phyloP scores from a whole-genome alignment of 768 basidiomycete species.

The Boletus tylopilopsis region DNA sequence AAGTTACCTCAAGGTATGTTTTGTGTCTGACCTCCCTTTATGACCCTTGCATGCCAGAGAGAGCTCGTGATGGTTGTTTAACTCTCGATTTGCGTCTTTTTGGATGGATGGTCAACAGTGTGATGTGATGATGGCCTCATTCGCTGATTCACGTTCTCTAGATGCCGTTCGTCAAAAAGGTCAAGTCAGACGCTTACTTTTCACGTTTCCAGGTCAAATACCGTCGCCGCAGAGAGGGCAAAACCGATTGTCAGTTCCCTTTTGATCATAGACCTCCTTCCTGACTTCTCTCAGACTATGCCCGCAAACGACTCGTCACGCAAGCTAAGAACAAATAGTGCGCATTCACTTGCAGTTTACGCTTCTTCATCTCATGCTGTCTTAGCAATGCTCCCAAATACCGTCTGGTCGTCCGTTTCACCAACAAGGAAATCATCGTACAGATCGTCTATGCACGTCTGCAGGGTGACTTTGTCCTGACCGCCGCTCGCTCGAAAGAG shows the following conservation, averaged over 20 bases:
- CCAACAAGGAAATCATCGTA: conserved; percentile 93
- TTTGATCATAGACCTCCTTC: not conserved
- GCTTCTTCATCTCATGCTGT: conserved; percentile 5
- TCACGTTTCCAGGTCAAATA: conserved; percentile 99
- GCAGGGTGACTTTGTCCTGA: conserved; percentile 93
- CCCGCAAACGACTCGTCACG: conserved; percentile 92
- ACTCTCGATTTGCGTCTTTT: conserved; percentile 1
- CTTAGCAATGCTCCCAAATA: conserved; percentile 92
- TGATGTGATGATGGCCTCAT: conserved; percentile 25
- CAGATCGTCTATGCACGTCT: conserved; percentile 97
- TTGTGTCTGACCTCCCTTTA: not conserved
- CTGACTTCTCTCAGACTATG: conserved; percentile 66
- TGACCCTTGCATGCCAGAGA: not conserved
- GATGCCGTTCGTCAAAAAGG: conserved; percentile 97
- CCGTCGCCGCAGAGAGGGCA: conserved; percentile 94
- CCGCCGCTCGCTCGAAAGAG: conserved; percentile 84
- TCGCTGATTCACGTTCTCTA: conserved; percentile 24
- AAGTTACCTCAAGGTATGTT: conserved; percentile 41
- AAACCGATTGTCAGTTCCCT: conserved; percentile 85
- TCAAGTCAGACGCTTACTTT: conserved; percentile 97
- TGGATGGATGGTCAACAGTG: conserved; percentile 31
- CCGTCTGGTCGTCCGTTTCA: conserved; percentile 98
- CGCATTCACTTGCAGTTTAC: conserved; percentile 21
- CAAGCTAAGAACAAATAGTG: conserved; percentile 99
- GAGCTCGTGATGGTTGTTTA: not conserved